These are phyloP conservation scores for Biancaea sappan DNA, from an alignment of 306 rosid genomes.

Conservation along the genomic window DNA sequence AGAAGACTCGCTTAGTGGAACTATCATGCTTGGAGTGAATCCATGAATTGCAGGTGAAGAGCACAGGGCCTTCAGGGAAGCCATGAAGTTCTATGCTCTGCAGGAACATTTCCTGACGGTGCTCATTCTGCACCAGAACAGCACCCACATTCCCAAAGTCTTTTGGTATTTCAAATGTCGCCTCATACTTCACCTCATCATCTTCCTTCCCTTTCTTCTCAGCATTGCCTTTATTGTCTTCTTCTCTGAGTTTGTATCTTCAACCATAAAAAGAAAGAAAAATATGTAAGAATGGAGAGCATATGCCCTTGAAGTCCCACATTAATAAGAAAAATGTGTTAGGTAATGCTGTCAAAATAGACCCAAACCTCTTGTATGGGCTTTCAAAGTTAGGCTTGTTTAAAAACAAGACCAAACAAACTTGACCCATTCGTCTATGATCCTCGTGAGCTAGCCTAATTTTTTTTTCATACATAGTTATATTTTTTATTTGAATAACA, in stretches of 20 bases:
- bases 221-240: conserved; percentile 10
- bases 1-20: conserved; percentile 39
- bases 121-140: conserved; percentile 32
- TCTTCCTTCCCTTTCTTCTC: not conserved
- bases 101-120: conserved; percentile 22
- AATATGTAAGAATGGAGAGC: too few relatives aligned
- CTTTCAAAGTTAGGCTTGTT: too few relatives aligned
- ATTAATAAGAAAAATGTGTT: too few relatives aligned
- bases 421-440: too few relatives aligned
- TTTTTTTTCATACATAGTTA: too few relatives aligned
- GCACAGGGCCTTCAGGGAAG: conserved; percentile 28
- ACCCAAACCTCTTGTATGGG: too few relatives aligned
- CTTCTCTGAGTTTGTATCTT: conserved; percentile 32
- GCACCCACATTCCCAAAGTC: conserved; percentile 44
- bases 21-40: conserved; percentile 29
- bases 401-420: too few relatives aligned
- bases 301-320: too few relatives aligned
- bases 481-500: too few relatives aligned
- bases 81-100: conserved; percentile 36
- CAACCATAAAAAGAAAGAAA: not conserved
- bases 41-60: conserved; percentile 46
- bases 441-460: too few relatives aligned
- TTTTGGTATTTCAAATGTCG: conserved; percentile 21
- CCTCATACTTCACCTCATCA: conserved; percentile 15
- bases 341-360: too few relatives aligned